Evolutionary conservation across 2,329 filamentous ascomycete genomes (phyloP), one percentile per base, ranked within the genome.

Genomic region (Uncinocarpus reesii): DNA sequence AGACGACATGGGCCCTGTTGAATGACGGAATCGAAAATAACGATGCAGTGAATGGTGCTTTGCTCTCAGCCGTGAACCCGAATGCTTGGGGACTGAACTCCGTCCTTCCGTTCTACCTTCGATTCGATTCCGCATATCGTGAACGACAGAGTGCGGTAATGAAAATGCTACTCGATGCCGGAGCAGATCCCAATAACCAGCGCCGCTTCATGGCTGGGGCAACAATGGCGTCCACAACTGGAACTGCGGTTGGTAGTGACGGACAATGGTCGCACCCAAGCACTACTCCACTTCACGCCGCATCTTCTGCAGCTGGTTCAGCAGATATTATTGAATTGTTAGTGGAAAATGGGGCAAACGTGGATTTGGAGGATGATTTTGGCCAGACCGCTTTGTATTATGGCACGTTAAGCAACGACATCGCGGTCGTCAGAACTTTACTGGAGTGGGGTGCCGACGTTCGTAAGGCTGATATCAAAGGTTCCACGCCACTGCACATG

Each of bases 351-450:
- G 20, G 20, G 4, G 46, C 40, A 8, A 28, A 42, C 7, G 24
- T 46, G n/a, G n/a, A 52, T 13, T n/a, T 16, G 3, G 37, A 10
- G 2, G 40, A 48, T 23, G 15, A 41, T 7, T 20, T 40, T 7
- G 46, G 28, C 7, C 28, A 43, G 35, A 49, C 50, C 15, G 38
- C 41, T 21, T 32, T 52, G n/a, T 48, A 37, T 20, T 42, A 43
- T 15, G 46, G 37, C 46, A 31, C 20, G 15, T 16, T 35, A 26
- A 42, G 46, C 38, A 37, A 43, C 21, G 37, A 48, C 24, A 29
- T 36, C 15, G 10, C 35, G 7, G 23, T 42, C 3, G n/a, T 42
- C 29, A 29, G n/a, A 34, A 24, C 11, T n/a, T 21, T 48, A n/a
- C 18, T 48, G 6, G 13, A 35, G 26, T 42, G 31, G 28, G 46